Evolutionary conservation across 257 asterid species (phyloP).

Genomic region (Sherardia arvensis): DNA sequence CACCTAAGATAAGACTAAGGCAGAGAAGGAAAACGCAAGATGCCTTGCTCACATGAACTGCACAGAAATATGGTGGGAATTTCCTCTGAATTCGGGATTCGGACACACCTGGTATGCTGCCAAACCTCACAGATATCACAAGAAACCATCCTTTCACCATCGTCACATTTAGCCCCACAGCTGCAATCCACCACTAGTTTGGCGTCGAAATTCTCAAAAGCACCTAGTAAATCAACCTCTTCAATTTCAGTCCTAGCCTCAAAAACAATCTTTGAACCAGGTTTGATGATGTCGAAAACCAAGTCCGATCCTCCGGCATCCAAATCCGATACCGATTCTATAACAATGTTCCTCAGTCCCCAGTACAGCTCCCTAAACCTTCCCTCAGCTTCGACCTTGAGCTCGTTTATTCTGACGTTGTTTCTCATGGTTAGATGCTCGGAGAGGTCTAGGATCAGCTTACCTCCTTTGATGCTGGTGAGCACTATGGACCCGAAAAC

Average conservation of each 20-base stretch:
- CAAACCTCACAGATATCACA: constrained; percentile 84
- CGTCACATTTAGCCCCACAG: constrained; percentile 71
- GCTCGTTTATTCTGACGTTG: constrained; percentile 45
- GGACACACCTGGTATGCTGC: constrained; percentile 78
- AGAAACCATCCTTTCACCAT: constrained; percentile 80
- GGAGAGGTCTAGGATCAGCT: constrained; percentile 27
- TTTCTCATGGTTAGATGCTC: constrained; percentile 37
- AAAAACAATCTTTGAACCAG: constrained; percentile 39
- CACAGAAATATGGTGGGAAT: constrained; percentile 64
- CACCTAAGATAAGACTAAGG: constrained; percentile 22
- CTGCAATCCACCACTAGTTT: constrained; percentile 45
- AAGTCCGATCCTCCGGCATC: constrained; percentile 34
- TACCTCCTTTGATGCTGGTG: constrained; percentile 3
- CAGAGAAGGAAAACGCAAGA: constrained; percentile 44
- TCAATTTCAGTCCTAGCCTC: constrained; percentile 25
- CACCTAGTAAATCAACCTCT: constrained; percentile 15
- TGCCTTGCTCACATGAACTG: constrained; percentile 59
- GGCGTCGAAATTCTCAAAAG: constrained; percentile 16
- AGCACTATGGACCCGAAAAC: constrained; percentile 37
- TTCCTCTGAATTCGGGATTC: constrained; percentile 42
- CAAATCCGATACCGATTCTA: constrained; percentile 24
- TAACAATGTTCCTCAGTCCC: constrained; percentile 37
- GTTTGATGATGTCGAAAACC: constrained; percentile 43
- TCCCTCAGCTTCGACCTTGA: constrained; percentile 47
- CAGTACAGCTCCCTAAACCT: constrained; percentile 47